Base-by-base conservation (phyloP, 2,329 filamentous ascomycete species). In the Orbilia brochopaga region DNA sequence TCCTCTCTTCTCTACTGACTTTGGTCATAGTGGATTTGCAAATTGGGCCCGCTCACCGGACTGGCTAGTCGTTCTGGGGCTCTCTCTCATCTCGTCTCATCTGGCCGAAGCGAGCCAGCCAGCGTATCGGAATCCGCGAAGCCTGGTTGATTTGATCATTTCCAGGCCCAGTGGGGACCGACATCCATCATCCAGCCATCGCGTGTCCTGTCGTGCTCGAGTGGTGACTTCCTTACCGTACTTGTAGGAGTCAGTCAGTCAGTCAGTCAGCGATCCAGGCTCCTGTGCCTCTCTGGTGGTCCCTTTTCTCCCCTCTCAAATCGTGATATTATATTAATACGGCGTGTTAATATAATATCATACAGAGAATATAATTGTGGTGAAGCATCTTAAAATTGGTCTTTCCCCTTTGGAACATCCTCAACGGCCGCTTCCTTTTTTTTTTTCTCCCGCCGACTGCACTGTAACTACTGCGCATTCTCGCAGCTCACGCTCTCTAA, bases 1-100 rank as follows among this genome's bases (percentile, higher is more conserved):
- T 64, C 72, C 62, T 66, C 66, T 48, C 66, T 65, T 58, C 54
- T n/a, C n/a, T n/a, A n/a, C n/a, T n/a, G n/a, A n/a, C n/a, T n/a
- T n/a, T n/a, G n/a, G n/a, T n/a, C n/a, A n/a, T n/a, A n/a, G n/a
- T n/a, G n/a, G n/a, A 56, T 65, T 60, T 58, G 56, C 62, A 32
- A 32, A 32, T 32, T 8, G 27, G 27, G 8, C 4, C 27, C 27
- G 27, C 27, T 32, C 27, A 4, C 62, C 58, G 61, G 42, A n/a
- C n/a, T n/a, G n/a, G n/a, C n/a, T n/a, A n/a, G n/a, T n/a, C n/a
- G n/a, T n/a, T 32, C 27, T 32, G 27, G 27, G 27, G 19, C 46
- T 55, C 51, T 50, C 66, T 69, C n/a, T 56, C 55, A 40, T 67
- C 48, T 37, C 48, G 30, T 60, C 66, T 32, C 27, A 32, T 32